phyloP scores from a whole-genome alignment of 2,329 filamentous ascomycete genomes.

The Metarhizium sp. region DNA sequence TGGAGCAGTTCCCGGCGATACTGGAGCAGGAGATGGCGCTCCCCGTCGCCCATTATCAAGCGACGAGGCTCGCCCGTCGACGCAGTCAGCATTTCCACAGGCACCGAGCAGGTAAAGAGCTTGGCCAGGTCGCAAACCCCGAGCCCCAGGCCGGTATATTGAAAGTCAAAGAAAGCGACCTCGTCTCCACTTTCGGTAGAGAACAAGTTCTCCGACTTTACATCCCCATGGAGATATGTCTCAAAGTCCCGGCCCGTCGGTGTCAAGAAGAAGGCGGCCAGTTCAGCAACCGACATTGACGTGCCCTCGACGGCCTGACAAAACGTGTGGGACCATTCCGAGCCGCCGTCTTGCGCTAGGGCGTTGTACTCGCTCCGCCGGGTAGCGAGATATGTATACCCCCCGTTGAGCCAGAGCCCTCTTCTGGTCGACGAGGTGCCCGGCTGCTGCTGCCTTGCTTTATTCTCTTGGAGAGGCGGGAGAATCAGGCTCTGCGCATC shows the following conservation, averaged over 20 bases:
- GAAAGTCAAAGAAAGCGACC: conserved; percentile 61
- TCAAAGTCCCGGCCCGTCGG: conserved; percentile 35
- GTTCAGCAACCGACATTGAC: conserved; percentile 35
- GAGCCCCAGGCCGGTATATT: conserved; percentile 55
- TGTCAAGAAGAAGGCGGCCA: conserved; percentile 40
- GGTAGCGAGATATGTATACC: conserved; percentile 60
- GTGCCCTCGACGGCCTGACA: conserved; percentile 24
- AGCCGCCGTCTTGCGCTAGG: conserved; percentile 34
- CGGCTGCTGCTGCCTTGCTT: conserved; percentile 13
- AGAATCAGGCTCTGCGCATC: conserved; percentile 29
- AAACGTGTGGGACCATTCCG: conserved; percentile 46
- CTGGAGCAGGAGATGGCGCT: conserved; percentile 37
- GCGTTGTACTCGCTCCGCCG: conserved; percentile 44
- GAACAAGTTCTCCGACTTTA: conserved; percentile 62
- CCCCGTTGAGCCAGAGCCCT: conserved; percentile 53
- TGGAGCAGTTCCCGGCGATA: conserved; percentile 34
- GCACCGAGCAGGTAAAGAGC: conserved; percentile 57
- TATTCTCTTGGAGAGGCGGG: conserved; percentile 46
- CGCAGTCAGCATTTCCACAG: conserved; percentile 38
- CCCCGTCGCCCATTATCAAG: conserved; percentile 40
- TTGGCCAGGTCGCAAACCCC: conserved; percentile 60
- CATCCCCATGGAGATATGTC: conserved; percentile 58
- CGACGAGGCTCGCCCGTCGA: conserved; percentile 19
- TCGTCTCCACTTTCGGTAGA: conserved; percentile 36
- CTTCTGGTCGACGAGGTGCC: conserved; percentile 4